phyloP scores from a whole-genome alignment of 352 stramenopile genomes.

The Halophytophthora batemanensis region DNA sequence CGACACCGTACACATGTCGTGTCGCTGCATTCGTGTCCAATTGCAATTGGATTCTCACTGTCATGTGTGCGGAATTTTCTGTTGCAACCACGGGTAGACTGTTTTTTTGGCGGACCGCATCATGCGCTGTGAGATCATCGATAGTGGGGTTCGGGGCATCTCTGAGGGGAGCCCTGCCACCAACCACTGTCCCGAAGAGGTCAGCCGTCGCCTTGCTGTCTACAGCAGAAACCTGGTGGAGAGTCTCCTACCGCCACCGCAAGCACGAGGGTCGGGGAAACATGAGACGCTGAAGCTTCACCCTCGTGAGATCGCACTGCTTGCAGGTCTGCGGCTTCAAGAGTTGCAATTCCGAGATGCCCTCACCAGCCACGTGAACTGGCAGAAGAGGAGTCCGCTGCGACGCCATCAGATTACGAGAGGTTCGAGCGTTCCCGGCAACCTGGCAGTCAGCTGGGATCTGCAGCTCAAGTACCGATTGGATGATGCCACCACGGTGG shows the following conservation, averaged over 20 bases:
- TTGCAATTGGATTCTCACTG: no score
- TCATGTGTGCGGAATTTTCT: neutral
- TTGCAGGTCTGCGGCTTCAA: constrained; percentile 36
- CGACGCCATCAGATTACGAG: neutral
- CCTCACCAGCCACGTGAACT: constrained; percentile 20
- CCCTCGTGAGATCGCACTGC: constrained; percentile 16
- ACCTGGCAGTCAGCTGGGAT: constrained; percentile 35
- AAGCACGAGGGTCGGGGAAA: neutral
- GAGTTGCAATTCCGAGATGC: constrained; percentile 57
- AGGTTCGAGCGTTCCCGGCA: neutral
- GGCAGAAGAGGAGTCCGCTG: neutral
- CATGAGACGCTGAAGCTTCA: neutral
- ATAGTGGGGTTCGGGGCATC: constrained; percentile 12
- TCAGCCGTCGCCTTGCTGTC: constrained; percentile 1
- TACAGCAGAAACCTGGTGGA: constrained; percentile 9
- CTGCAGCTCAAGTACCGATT: constrained; percentile 62
- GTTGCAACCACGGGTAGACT: constrained; percentile 12
- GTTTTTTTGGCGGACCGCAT: constrained; percentile 53
- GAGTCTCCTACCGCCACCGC: constrained; percentile 4
- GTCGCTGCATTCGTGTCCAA: neutral
- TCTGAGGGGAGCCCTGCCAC: neutral
- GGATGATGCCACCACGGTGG: constrained; percentile 55
- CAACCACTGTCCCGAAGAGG: constrained; percentile 1
- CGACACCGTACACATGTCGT: neutral
- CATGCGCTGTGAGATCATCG: constrained; percentile 38